A percentile compares a stretch with the other conserved stretches of the same genome.
phyloP scores from a whole-genome alignment of 371 early-diverging fungal species.

The Aphelidium insulamus region DNA sequence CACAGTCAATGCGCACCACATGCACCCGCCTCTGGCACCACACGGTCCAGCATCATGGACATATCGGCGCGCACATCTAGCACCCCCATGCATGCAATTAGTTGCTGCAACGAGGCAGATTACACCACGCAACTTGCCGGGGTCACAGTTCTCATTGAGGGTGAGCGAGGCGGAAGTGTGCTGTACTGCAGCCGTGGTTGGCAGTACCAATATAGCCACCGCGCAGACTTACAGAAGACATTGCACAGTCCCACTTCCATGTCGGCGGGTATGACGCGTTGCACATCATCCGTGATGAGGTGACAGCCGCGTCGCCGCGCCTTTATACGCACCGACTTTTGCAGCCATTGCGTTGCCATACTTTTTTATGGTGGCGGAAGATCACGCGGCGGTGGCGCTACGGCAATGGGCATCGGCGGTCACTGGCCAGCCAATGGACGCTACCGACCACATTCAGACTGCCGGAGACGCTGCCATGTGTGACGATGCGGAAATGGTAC shows the following conservation, averaged over 20 bases:
- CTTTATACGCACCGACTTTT: too few relatives aligned
- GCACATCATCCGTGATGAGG: conserved; percentile 48
- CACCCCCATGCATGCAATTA: too few relatives aligned
- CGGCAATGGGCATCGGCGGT: too few relatives aligned
- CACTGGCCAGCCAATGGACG: too few relatives aligned
- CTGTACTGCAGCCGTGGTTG: conserved; percentile 25
- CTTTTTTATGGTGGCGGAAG: too few relatives aligned
- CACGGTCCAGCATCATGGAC: conserved; percentile 49
- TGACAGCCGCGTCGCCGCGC: conserved; percentile 50
- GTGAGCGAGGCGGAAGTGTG: conserved; percentile 76
- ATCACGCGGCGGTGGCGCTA: too few relatives aligned
- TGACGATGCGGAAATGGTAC: too few relatives aligned
- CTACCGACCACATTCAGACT: too few relatives aligned
- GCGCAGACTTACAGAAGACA: conserved; percentile 52
- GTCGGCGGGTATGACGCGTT: conserved; percentile 34
- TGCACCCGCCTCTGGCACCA: conserved; percentile 54
- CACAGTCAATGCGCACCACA: too few relatives aligned
- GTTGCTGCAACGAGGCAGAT: neutral
- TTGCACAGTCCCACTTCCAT: conserved; percentile 54
- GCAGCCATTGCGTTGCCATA: too few relatives aligned
- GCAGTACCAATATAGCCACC: neutral
- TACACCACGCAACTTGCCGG: conserved; percentile 2
- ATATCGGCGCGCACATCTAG: conserved; percentile 51
- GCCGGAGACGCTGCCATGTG: too few relatives aligned
- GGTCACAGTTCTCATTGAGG: conserved; percentile 65